Base-by-base conservation (phyloP, 495 filamentous ascomycete genomes). In the Penicillium lividum region DNA sequence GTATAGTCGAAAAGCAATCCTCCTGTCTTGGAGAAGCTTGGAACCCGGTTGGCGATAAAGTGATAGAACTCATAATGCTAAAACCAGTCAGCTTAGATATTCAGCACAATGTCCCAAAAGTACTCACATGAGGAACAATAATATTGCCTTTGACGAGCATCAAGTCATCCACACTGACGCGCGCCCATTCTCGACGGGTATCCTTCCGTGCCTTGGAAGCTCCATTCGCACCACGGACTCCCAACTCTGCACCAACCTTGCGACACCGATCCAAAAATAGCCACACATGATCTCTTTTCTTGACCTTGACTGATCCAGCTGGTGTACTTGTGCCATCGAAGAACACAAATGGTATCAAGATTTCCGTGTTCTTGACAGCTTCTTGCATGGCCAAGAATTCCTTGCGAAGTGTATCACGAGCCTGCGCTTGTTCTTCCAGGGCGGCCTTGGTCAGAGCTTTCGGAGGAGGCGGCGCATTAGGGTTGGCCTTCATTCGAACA, bases 271-370 rank as follows among this genome's bases (percentile, higher is more conserved):
- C 94, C 4, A 98, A 76, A 58, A 97, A 96, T 11, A 96, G 66
- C 93, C 93, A 97, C 15, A 94, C 77, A 50, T 82, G 85, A 62
- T 97, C 93, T 0, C 94, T 94, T 67, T 98, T 98, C 75, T 92
- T 97, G 51, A 97, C 85, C 60, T 84, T 85, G 66, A 86, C 93
- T 18, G 81, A 77, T 22, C 95, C 89, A 28, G 90, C 87, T 2
- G 92, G 87, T n/a, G 90, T 92, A 71, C 94, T 93, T 4, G 91
- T 95, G n/a, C 94, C 94, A 57, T 98, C 95, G 73, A 96, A 98
- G 68, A 98, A 98, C 25, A 97, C 91, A 73, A 98, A 98, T 0
- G 94, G 94, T 4, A 98, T 90, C 42, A 88, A 77, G 22, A 98
- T 91, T 66, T 97, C 92, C 27, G 92, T 91, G 34, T 85, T 85